Evolutionary conservation across 306 rosid species (phyloP), one percentile per base, ranked within the genome.

Genomic region (Bauhinia variegata): DNA sequence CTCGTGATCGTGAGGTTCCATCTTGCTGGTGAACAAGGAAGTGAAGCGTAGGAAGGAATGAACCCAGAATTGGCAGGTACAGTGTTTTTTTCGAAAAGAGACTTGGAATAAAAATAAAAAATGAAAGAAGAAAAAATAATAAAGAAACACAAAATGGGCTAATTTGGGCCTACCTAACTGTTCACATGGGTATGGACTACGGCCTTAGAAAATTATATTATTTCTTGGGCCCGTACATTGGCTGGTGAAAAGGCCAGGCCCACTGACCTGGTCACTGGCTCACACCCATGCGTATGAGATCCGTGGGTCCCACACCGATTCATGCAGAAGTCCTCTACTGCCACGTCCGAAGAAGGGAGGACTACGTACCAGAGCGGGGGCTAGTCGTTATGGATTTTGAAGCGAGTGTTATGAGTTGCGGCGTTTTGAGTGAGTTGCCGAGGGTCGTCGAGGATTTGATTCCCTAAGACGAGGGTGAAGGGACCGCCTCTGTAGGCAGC

Each of bases 241-340:
- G 79, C 14, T 17, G 48, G 41, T 49, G 63, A 8, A 74, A 73
- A 4, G 72, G 78, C 72, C 72, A 73, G 23, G 78, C 78, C 37
- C 78, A 73, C 16, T 73, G 51, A 2, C 79, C 79, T 0, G 73
- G 79, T 19, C 79, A 74, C 68, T 74, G 79, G 31, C 18, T 12
- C 17, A 8, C 41, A 74, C 68, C 79, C 79, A 74, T 0, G 68
- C 49, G 56, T 48, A 74, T 10, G 23, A 63, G 5, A 50, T 0
- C 47, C 55, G 10, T 74, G 73, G 34, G 79, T 57, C 68, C 79
- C 79, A 10, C 73, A 74, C 7, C 52, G 67, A 49, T 28, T 74
- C 68, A 74, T 58, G 63, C 79, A 74, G 55, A 66, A 74, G 8
- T 50, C 79, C 31, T 74, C 73, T 0, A 74, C 79, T 9, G 54